phyloP scores from a whole-genome alignment of 768 basidiomycete species.

The Porphyrellus cyaneotinctus region DNA sequence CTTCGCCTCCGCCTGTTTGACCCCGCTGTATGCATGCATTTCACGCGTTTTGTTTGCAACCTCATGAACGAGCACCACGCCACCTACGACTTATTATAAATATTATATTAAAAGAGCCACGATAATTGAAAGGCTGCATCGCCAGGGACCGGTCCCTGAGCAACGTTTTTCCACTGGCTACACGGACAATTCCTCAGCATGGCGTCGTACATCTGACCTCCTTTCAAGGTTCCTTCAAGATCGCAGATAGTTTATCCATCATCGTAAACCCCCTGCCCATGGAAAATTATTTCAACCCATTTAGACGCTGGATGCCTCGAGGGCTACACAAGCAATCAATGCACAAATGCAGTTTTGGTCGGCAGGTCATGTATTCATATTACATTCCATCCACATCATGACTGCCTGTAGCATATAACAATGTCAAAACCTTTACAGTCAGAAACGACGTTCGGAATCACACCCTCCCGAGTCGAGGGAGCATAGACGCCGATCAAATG shows the following conservation, averaged over 20 bases:
- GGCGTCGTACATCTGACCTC: background rate
- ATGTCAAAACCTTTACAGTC: too few relatives aligned
- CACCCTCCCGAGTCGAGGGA: too few relatives aligned
- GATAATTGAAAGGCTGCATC: slow-evolving; percentile 6
- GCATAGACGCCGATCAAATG: too few relatives aligned
- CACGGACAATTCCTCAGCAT: background rate
- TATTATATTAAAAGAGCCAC: slow-evolving; percentile 1
- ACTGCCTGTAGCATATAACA: slow-evolving; percentile 1
- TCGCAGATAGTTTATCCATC: slow-evolving; percentile 22
- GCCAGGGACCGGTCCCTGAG: slow-evolving; percentile 11
- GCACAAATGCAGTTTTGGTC: background rate
- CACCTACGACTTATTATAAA: slow-evolving; percentile 9
- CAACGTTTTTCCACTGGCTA: background rate
- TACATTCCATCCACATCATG: background rate
- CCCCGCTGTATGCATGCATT: background rate
- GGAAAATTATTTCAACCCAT: slow-evolving; percentile 16
- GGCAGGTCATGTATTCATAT: background rate
- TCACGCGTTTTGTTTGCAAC: background rate
- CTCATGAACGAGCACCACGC: slow-evolving; percentile 4
- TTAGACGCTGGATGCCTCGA: slow-evolving; percentile 7
- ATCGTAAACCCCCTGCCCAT: slow-evolving; percentile 9
- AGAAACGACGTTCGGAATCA: too few relatives aligned
- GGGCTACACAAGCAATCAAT: background rate
- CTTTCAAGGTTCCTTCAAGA: background rate
- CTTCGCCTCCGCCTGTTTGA: slow-evolving; percentile 20